Evolutionary conservation across 2,329 filamentous ascomycete genomes (phyloP).

Genomic region (Aureobasidium lini): DNA sequence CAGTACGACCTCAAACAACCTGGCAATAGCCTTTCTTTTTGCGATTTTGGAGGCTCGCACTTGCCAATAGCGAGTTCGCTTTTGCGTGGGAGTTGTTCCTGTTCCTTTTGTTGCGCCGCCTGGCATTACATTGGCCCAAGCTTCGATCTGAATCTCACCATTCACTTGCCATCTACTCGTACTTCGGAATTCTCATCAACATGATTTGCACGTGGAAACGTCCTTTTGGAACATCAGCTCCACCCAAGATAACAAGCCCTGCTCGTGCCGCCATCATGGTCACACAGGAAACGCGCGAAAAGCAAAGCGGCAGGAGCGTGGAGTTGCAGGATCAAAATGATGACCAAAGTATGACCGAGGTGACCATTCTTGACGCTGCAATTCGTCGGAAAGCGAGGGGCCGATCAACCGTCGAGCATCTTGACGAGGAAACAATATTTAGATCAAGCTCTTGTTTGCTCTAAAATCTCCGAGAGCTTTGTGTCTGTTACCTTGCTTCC

Average conservation of each 20-base stretch:
- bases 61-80: background rate
- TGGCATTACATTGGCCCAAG: background rate
- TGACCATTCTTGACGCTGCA: background rate
- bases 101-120: background rate
- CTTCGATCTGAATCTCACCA: background rate
- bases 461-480: background rate
- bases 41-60: background rate
- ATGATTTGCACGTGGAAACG: too few species aligned
- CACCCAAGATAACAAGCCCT: background rate
- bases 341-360: conserved; percentile 2
- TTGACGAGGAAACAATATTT: background rate
- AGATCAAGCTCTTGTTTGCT: conserved; percentile 7
- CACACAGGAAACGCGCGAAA: background rate
- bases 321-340: background rate
- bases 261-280: background rate
- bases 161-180: too few species aligned
- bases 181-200: too few species aligned
- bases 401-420: background rate
- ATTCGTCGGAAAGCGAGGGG: conserved; percentile 8
- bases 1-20: background rate
- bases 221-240: background rate
- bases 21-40: background rate
- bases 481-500: background rate
- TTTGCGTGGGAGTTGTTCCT: background rate
- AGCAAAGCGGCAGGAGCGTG: background rate